Conservation (phyloP, 192 early-diverging fungal species). For the Chytriomyces sp. region DNA sequence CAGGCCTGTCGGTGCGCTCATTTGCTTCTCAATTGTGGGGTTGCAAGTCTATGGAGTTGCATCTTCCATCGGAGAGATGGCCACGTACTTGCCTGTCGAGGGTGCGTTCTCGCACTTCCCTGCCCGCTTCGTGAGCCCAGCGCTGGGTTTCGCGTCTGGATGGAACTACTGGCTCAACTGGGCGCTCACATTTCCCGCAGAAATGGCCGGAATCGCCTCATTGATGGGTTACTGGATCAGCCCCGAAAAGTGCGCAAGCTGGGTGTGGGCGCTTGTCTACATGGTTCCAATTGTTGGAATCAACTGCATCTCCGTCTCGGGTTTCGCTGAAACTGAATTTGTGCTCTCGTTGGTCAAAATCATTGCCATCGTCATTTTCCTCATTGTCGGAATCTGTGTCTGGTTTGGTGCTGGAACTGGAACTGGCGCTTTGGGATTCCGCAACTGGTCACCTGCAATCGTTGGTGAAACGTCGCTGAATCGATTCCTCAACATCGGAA, state of each 20-base stretch:
- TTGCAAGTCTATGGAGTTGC: conserved; percentile 39
- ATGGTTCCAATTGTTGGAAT: conserved; percentile 62
- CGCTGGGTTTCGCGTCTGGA: conserved; percentile 63
- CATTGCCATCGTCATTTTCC: conserved; percentile 76
- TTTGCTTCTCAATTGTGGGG: conserved; percentile 11
- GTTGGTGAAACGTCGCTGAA: not conserved
- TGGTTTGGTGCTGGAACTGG: conserved; percentile 50
- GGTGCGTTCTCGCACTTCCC: conserved; percentile 83
- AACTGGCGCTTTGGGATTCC: not conserved
- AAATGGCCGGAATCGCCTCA: conserved; percentile 77
- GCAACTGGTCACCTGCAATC: not conserved
- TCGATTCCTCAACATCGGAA: conserved; percentile 65
- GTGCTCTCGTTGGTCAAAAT: conserved; percentile 83
- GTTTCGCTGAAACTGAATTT: conserved; percentile 79
- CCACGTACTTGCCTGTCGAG: conserved; percentile 71
- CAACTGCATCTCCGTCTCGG: conserved; percentile 65
- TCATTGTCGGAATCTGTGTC: conserved; percentile 67
- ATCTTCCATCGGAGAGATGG: conserved; percentile 81
- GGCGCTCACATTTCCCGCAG: conserved; percentile 47
- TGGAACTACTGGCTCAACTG: conserved; percentile 52
- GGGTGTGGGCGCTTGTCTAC: conserved; percentile 58
- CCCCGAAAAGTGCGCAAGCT: conserved; percentile 32
- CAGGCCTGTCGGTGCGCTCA: conserved; percentile 6
- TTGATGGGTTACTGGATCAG: conserved; percentile 71
- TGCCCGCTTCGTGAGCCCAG: conserved; percentile 77